Conservation (phyloP, 1,139 yeast genomes). For the Groenewaldozyma auringiensis region DNA sequence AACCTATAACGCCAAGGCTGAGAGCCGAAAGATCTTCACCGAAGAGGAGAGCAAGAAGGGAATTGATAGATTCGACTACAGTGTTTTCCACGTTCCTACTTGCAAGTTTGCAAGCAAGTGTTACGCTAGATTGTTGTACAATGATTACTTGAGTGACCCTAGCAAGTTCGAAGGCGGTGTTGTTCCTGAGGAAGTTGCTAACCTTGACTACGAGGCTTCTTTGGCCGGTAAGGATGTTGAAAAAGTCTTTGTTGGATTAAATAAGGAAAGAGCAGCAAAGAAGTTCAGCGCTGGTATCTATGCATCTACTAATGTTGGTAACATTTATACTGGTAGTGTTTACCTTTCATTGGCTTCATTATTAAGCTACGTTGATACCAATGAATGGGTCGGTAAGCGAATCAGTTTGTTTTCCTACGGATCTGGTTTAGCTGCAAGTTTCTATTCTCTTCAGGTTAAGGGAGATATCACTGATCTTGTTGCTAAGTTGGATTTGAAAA, state of each 20-base stretch:
- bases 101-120: slow-evolving; percentile 93
- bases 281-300: slow-evolving; percentile 74
- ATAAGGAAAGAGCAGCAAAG: slow-evolving; percentile 62
- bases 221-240: slow-evolving; percentile 75
- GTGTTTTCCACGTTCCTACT: slow-evolving; percentile 97
- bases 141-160: slow-evolving; percentile 73
- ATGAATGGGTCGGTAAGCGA: slow-evolving; percentile 70
- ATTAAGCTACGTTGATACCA: slow-evolving; percentile 66
- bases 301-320: slow-evolving; percentile 96
- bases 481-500: slow-evolving; percentile 57
- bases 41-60: slow-evolving; percentile 35
- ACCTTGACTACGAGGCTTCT: slow-evolving; percentile 66
- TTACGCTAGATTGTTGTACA: slow-evolving; percentile 84
- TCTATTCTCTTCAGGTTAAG: slow-evolving; percentile 69
- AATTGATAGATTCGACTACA: slow-evolving; percentile 73
- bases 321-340: slow-evolving; percentile 94
- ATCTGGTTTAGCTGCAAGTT: slow-evolving; percentile 91
- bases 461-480: slow-evolving; percentile 74
- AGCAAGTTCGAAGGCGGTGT: slow-evolving; percentile 31
- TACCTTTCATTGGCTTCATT: slow-evolving; percentile 84
- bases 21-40: slow-evolving; percentile 39
- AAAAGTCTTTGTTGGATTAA: slow-evolving; percentile 71
- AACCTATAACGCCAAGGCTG: slow-evolving; percentile 72
- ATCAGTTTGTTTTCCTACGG: slow-evolving; percentile 95
- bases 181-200: slow-evolving; percentile 61